Conservation (phyloP, 2,329 filamentous ascomycete genomes). For the Sclerotinia nivalis region DNA sequence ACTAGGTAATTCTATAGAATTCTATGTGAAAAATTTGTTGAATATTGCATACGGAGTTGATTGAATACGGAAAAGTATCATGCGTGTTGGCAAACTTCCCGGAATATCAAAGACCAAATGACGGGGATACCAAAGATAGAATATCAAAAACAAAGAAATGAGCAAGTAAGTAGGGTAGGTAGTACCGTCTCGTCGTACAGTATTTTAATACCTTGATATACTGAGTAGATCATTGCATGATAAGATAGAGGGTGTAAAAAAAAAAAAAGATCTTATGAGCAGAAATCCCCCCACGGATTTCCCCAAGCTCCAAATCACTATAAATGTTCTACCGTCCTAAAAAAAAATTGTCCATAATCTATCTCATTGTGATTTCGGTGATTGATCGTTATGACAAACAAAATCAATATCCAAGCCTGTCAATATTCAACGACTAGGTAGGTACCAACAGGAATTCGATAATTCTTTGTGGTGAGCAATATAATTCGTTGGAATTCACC, state of each 20-base stretch:
- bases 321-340: background rate
- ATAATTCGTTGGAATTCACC: constrained; percentile 3
- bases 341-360: background rate
- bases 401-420: background rate
- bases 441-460: background rate
- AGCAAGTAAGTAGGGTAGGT: background rate
- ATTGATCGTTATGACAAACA: background rate
- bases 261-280: background rate
- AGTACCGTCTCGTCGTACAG: background rate
- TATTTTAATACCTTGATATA: background rate
- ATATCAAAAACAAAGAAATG: background rate
- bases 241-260: background rate
- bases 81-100: background rate
- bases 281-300: background rate
- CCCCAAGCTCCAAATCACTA: background rate
- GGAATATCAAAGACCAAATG: background rate
- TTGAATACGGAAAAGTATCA: background rate
- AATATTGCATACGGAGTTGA: background rate
- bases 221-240: background rate
- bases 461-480: background rate
- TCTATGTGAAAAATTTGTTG: constrained; percentile 4
- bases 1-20: background rate
- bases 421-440: too few relatives aligned
- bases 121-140: too few relatives aligned
- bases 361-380: background rate